Percentiles rank a stretch among this genome's conserved stretches.
These are phyloP conservation scores for Abortiporus biennis DNA, from an alignment of 1,284 basidiomycete species.

Conservation along the genomic window DNA sequence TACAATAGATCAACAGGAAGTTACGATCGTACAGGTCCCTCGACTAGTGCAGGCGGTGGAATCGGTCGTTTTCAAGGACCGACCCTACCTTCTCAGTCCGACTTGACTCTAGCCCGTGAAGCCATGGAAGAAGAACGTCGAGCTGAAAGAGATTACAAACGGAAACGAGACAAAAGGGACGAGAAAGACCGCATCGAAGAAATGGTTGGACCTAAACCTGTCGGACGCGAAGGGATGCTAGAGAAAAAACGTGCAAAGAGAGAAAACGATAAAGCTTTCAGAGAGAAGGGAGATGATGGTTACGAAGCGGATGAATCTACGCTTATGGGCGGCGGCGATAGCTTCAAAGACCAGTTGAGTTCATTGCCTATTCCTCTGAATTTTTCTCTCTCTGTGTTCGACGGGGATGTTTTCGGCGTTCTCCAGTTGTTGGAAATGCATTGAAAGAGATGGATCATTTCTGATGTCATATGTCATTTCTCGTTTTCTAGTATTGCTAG, in stretches of 20 bases:
- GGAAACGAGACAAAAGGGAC: conserved; percentile 60
- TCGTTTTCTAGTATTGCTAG: conserved; percentile 47
- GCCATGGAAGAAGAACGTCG: conserved; percentile 38
- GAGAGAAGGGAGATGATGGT: conserved; percentile 68
- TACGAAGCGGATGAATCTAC: conserved; percentile 63
- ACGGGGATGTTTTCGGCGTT: neutral
- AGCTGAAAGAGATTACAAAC: conserved; percentile 47
- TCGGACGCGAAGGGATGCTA: conserved; percentile 66
- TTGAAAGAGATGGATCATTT: too few species aligned
- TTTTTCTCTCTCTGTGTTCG: neutral
- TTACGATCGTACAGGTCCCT: neutral
- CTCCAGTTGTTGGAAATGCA: too few species aligned
- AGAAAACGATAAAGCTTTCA: conserved; percentile 58
- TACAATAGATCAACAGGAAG: conserved; percentile 27
- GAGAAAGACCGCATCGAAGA: conserved; percentile 68
- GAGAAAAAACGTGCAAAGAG: conserved; percentile 68
- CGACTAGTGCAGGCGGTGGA: conserved; percentile 16
- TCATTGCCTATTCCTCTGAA: conserved; percentile 2
- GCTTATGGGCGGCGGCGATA: conserved; percentile 68
- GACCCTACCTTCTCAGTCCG: conserved; percentile 57
- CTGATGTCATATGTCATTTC: too few species aligned
- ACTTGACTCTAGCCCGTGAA: conserved; percentile 62
- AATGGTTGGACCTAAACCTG: conserved; percentile 63
- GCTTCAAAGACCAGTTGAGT: conserved; percentile 66
- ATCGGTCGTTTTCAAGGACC: conserved; percentile 52